Base-by-base conservation (phyloP, 1,139 yeast species). In the Scheffersomyces quercinus region DNA sequence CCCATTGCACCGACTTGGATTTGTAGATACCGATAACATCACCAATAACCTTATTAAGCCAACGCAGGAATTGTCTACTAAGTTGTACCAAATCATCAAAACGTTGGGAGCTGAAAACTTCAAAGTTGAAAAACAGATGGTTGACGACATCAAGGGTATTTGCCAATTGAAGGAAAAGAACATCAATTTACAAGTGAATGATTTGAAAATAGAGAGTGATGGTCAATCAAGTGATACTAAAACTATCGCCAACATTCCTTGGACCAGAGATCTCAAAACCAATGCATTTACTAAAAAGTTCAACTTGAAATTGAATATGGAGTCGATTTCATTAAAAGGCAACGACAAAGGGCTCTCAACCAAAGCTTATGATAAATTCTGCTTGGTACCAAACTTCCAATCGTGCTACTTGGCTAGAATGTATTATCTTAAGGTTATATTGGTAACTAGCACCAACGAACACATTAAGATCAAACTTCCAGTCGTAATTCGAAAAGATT, bases 71-170 rank as follows among this genome's bases (percentile, higher is more conserved):
- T 48, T 55, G 9, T 59, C 62, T 1, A 42, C 47, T 1, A 54
- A 65, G 40, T 45, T 70, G 7, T 53, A 54, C 33, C 41, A 51
- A 2, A 35, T 68, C 1, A 45, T 55, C 20, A 53, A 54, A 33
- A 50, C 46, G 11, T 46, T 71, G 12, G 68, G 70, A 0, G 29
- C 53, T 0, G 60, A 57, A 1, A 62, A 62, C 40, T 62, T 69
- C 45, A 53, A 51, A 46, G 44, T 73, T 3, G 75, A 70, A 35
- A 56, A 52, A 34, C 51, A 55, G 20, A 53, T 73, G 37, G 52
- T 67, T 13, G 60, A 63, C n/a, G 75, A 70, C 44, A 42, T 73
- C 14, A 60, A 58, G 38, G 54, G 65, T 11, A 47, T 73, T 28
- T 59, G 71, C 20, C 45, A 55, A 5, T 44, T 68, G 11, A 54